Evolutionary conservation across 805 yeast genomes (phyloP).

Genomic region (Grigorovia jiainica): DNA sequence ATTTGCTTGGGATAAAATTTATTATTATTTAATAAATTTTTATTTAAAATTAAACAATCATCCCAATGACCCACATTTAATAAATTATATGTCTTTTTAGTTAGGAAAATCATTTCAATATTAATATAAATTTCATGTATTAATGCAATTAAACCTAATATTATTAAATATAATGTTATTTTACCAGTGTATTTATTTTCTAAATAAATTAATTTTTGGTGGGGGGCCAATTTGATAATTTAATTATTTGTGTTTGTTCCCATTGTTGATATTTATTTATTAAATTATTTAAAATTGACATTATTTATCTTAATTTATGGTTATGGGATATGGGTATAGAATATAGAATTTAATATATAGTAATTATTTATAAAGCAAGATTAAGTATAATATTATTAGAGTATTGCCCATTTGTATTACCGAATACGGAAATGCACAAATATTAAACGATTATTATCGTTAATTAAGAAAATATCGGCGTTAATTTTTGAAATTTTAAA

Average conservation of each 20-base stretch:
- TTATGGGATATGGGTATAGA: too few species aligned
- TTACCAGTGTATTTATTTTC: slow-evolving; percentile 25
- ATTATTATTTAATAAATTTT: slow-evolving; percentile 24
- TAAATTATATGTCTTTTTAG: slow-evolving; percentile 26
- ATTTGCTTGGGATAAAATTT: slow-evolving; percentile 25
- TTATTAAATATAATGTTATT: slow-evolving; percentile 25
- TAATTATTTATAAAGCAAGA: too few species aligned
- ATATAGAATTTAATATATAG: too few species aligned
- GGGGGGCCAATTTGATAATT: neutral
- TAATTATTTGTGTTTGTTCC: neutral
- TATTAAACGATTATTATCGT: too few species aligned
- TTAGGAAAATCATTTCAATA: slow-evolving; percentile 26
- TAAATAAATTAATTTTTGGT: slow-evolving; percentile 15
- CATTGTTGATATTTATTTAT: neutral
- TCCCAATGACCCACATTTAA: slow-evolving; percentile 24
- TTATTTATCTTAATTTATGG: slow-evolving; percentile 10
- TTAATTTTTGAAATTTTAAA: too few species aligned
- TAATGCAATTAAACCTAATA: slow-evolving; percentile 26
- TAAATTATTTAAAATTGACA: slow-evolving; percentile 14
- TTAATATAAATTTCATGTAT: slow-evolving; percentile 27
- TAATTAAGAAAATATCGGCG: too few species aligned
- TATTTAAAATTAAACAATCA: slow-evolving; percentile 23
- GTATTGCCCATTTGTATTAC: too few species aligned
- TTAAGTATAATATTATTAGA: too few species aligned
- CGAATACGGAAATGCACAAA: too few species aligned